Evolutionary conservation across 257 asterid genomes (phyloP).

Genomic region (Scutellaria minor): DNA sequence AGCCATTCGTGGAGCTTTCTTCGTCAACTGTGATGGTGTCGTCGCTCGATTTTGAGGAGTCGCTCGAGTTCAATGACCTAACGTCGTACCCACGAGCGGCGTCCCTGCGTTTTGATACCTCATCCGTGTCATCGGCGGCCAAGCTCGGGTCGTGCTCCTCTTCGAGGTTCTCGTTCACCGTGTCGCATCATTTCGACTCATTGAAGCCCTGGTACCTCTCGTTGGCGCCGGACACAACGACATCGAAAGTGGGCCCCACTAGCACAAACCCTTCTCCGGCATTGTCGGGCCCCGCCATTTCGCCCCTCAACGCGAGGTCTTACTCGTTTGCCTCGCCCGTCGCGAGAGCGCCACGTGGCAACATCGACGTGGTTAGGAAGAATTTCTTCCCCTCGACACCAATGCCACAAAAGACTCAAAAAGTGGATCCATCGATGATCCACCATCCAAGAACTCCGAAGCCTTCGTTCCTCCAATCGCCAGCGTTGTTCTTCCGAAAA

Average conservation of each 20-base stretch:
- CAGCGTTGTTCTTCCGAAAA: constrained; percentile 74
- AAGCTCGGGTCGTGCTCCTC: constrained; percentile 83
- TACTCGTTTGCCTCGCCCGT: constrained; percentile 88
- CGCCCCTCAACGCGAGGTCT: constrained; percentile 82
- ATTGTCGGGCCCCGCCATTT: constrained; percentile 64
- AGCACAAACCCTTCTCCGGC: constrained; percentile 20
- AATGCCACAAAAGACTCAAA: constrained; percentile 80
- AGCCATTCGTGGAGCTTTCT: constrained; percentile 78
- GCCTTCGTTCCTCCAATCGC: constrained; percentile 83
- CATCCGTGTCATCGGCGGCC: constrained; percentile 50
- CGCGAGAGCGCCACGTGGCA: constrained; percentile 58
- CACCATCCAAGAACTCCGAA: constrained; percentile 73
- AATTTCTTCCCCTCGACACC: constrained; percentile 91
- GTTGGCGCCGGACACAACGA: constrained; percentile 53
- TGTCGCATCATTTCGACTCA: constrained; percentile 80
- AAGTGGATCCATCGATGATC: constrained; percentile 53
- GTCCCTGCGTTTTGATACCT: constrained; percentile 67
- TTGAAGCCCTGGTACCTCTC: constrained; percentile 92
- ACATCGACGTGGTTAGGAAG: constrained; percentile 40
- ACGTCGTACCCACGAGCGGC: constrained; percentile 66
- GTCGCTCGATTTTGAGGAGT: constrained; percentile 76
- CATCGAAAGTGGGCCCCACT: constrained; percentile 70
- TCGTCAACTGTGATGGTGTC: constrained; percentile 56
- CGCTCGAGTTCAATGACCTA: constrained; percentile 62
- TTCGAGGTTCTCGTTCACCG: constrained; percentile 85